A percentile compares a stretch with the other conserved stretches of the same genome.
phyloP scores from a whole-genome alignment of 2,329 filamentous ascomycete species.

The Paracorniculantispora psalliotae region DNA sequence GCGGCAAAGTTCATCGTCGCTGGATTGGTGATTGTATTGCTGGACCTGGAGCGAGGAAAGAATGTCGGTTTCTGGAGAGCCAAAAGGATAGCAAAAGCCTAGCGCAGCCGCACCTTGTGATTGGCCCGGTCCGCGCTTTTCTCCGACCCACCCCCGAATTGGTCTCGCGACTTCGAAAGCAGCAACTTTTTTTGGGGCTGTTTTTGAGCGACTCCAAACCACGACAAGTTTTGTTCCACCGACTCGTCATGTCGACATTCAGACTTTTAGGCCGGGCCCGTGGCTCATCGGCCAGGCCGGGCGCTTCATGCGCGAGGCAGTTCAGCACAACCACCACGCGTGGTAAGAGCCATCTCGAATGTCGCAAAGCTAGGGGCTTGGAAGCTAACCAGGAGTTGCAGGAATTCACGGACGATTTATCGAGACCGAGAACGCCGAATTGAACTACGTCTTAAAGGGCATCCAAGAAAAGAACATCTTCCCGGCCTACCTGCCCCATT shows the following conservation, averaged over 20 bases:
- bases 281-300: neutral
- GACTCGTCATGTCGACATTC: slow-evolving; percentile 1
- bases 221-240: slow-evolving; percentile 12
- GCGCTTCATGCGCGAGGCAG: neutral
- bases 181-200: slow-evolving; percentile 16
- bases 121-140: slow-evolving; percentile 31
- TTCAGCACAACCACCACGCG: slow-evolving; percentile 8
- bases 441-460: slow-evolving; percentile 47
- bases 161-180: slow-evolving; percentile 9
- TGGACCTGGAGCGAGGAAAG: slow-evolving; percentile 9
- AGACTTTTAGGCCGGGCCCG: neutral
- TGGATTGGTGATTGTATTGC: slow-evolving; percentile 8
- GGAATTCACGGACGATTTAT: slow-evolving; percentile 40
- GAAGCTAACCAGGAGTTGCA: slow-evolving; percentile 19
- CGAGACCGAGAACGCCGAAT: slow-evolving; percentile 46
- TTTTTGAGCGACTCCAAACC: neutral
- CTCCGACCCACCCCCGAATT: slow-evolving; percentile 21
- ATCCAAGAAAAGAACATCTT: slow-evolving; percentile 58
- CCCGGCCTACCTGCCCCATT: slow-evolving; percentile 51
- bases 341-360: neutral
- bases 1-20: slow-evolving; percentile 56
- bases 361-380: slow-evolving; percentile 2
- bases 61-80: neutral
- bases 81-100: slow-evolving; percentile 1
- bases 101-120: slow-evolving; percentile 24